Conservation (phyloP, 495 filamentous ascomycete species). For the Talaromyces proteolyticus region DNA sequence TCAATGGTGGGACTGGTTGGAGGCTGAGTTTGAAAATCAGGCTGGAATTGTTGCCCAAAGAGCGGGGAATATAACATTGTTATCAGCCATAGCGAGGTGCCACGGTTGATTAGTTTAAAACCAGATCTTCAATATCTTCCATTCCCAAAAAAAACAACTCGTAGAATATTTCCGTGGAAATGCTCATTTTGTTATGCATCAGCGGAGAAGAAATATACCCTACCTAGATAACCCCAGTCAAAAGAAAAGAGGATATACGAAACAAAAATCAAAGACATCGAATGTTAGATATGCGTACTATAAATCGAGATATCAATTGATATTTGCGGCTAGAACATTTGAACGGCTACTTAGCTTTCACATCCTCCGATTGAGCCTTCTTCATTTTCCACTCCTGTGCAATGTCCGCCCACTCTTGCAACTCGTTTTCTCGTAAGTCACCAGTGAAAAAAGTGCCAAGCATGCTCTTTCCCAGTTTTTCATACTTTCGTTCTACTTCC, state of each 20-base stretch:
- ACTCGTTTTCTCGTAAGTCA: constrained; percentile 16
- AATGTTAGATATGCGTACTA: too few relatives aligned
- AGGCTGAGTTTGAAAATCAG: background rate
- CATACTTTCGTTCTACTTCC: constrained; percentile 21
- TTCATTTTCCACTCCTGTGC: constrained; percentile 6
- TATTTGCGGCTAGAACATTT: background rate
- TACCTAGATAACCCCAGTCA: too few relatives aligned
- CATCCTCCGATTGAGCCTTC: background rate
- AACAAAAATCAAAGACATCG: too few relatives aligned
- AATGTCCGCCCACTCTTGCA: constrained; percentile 14
- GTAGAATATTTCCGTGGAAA: too few relatives aligned
- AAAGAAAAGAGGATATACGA: too few relatives aligned
- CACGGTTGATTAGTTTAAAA: too few relatives aligned
- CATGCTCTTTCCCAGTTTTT: constrained; percentile 21
- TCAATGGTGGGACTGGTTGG: background rate
- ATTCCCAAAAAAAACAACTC: too few relatives aligned
- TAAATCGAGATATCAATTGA: too few relatives aligned
- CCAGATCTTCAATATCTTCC: too few relatives aligned
- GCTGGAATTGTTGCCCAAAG: background rate
- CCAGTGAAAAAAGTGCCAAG: constrained; percentile 28
- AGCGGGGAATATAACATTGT: background rate
- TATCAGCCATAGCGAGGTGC: too few relatives aligned
- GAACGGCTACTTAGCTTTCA: background rate
- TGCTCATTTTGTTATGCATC: too few relatives aligned
- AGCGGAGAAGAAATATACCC: too few relatives aligned